Evolutionary conservation across 1,139 yeast genomes (phyloP).

Genomic region (Entelexis sorbosivorans): DNA sequence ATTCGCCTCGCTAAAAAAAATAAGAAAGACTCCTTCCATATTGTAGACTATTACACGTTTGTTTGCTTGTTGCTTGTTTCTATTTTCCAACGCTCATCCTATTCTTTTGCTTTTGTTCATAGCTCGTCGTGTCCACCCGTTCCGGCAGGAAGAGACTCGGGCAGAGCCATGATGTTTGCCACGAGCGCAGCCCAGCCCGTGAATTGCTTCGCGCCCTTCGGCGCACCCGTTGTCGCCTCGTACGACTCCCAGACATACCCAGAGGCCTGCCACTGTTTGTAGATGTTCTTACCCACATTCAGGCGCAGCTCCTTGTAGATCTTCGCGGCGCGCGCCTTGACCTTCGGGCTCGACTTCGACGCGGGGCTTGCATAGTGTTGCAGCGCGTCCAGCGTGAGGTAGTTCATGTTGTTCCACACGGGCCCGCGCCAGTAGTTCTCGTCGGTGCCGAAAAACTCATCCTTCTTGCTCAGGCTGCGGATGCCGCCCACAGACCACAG

Average conservation of each 20-base stretch:
- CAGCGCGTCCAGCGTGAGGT: slow-evolving; percentile 62
- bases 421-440: slow-evolving; percentile 97
- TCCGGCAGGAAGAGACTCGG: slow-evolving; percentile 31
- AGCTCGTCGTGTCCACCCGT: slow-evolving; percentile 11
- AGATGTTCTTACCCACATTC: slow-evolving; percentile 60
- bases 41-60: background rate
- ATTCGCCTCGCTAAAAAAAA: background rate
- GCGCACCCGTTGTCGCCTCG: slow-evolving; percentile 61
- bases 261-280: slow-evolving; percentile 54
- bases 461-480: slow-evolving; percentile 65
- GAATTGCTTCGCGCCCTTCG: slow-evolving; percentile 79
- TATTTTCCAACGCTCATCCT: too few relatives aligned
- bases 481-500: slow-evolving; percentile 75
- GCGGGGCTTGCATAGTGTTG: slow-evolving; percentile 38
- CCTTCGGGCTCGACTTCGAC: slow-evolving; percentile 19
- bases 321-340: slow-evolving; percentile 34
- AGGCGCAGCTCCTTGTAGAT: slow-evolving; percentile 49
- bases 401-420: slow-evolving; percentile 86
- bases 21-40: background rate
- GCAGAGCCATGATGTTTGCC: slow-evolving; percentile 72
- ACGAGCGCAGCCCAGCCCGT: slow-evolving; percentile 90
- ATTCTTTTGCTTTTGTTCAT: background rate
- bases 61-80: background rate
- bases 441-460: slow-evolving; percentile 55
- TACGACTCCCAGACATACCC: slow-evolving; percentile 92